Evolutionary conservation across 345 rosid genomes (phyloP), one percentile per base, ranked within the genome.

Genomic region (Populus euphratica): DNA sequence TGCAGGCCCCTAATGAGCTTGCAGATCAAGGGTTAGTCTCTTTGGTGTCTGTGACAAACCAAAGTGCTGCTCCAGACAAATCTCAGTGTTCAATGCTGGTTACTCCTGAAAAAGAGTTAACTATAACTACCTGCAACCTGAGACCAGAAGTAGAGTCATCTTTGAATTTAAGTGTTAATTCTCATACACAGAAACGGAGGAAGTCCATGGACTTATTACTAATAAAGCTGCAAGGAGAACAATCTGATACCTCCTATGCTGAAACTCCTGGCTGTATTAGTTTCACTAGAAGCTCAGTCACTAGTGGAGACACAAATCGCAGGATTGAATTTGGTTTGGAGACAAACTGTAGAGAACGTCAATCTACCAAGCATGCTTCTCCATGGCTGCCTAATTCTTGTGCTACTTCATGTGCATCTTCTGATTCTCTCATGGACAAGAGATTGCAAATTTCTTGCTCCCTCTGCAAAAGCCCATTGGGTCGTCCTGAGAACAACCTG

Each of bases 141-240:
- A 81, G 70, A 70, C 77, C 79, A 63, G 92, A 88, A 82, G 78
- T 54, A 71, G 95, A 91, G 70, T 86, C 88, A 64, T 76, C 93
- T 82, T 74, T 80, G 75, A 84, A 84, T 84, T 67, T 43, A 41
- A 95, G 99, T 77, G 92, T 84, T 78, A 91, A 88, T 84, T 95
- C 96, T 73, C 92, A 83, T 75, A 79, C 81, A 73, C 84, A 82
- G 77, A 93, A 92, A 81, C 86, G 90, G 82, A 87, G 91, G 87
- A 87, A 81, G 83, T 76, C 76, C 68, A 70, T 80, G 20, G 75
- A 73, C 84, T 85, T 83, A 43, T 85, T 88, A 62, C 74, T 83
- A 68, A 76, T 83, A 70, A 79, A 81, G 78, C 86, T 86, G 67
- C 63, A 71, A 27, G 87, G 72, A 35, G 85, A 85, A 81, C 49